Base-by-base conservation (phyloP, 352 stramenopile genomes). In the Phytopythium helicoides region DNA sequence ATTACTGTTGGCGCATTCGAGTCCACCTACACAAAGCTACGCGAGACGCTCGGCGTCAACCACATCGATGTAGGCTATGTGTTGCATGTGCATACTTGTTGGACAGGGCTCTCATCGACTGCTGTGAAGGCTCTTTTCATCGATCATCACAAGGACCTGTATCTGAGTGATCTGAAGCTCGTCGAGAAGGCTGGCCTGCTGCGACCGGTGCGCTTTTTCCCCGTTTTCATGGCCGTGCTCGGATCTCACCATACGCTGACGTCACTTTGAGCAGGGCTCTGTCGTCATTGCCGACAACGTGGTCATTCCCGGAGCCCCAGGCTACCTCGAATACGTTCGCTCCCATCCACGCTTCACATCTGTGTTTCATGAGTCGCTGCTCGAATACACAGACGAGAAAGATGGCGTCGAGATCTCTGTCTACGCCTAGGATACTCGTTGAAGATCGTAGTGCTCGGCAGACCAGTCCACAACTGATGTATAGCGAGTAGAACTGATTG, bases 261-360 rank as follows among this genome's bases (percentile, higher is more conserved):
- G n/a, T n/a, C n/a, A n/a, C n/a, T 10, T 33, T 33, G 9, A 33
- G 9, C 39, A 76, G 64, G 71, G 64, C 1, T 71, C 64, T 21
- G 58, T 77, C 8, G 56, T 77, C 5, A 57, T 75, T 38, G 64
- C 67, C 0, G 71, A 75, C 50, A 81, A 81, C 21, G 58, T 81
- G 21, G 57, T 75, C 48, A 58, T 23, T 6, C 64, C 62, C 25
- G 56, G 37, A 1, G 67, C 65, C 16, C 64, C 49, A 3, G 64
- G 71, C 22, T 75, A 81, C 40, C 39, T 76, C 9, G 67, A 77
- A 31, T 77, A 80, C 47, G 38, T 76, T n/a, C 58, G 60, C 10
- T 35, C 23, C 4, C 58, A 73, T 49, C 16, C 46, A 6, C 61
- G 56, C 18, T 79, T 75, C 46, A 52, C 40, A 28, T 71, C 65